Conservation (phyloP, 257 asterid genomes). For the Thymus quinquecostatus region DNA sequence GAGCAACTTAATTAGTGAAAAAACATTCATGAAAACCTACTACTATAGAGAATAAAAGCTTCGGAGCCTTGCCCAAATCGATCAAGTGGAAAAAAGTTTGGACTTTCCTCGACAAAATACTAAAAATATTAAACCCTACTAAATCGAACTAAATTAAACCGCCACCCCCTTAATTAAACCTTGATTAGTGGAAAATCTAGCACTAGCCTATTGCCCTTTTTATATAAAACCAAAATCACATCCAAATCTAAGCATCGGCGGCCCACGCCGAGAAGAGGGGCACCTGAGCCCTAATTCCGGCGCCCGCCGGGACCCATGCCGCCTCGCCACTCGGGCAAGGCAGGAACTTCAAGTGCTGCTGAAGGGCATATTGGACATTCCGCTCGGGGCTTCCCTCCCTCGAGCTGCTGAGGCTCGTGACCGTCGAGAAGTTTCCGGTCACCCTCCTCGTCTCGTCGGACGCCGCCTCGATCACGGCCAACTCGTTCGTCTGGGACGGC, state of each 20-base stretch:
- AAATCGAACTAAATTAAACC: constrained; percentile 17
- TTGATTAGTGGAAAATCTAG: constrained; percentile 6
- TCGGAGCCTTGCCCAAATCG: constrained; percentile 32
- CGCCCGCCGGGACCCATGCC: constrained; percentile 58
- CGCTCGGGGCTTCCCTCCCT: constrained; percentile 70
- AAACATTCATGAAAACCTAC: constrained; percentile 35
- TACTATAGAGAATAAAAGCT: constrained; percentile 36
- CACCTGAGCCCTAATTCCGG: constrained; percentile 68
- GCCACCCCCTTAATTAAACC: constrained; percentile 22
- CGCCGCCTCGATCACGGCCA: constrained; percentile 11
- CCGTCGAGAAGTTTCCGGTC: constrained; percentile 43
- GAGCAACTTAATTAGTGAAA: constrained; percentile 22
- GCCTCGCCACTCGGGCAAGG: constrained; percentile 41
- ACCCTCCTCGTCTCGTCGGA: constrained; percentile 36
- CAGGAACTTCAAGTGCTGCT: constrained; percentile 46
- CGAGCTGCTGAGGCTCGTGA: constrained; percentile 62
- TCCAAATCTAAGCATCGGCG: constrained; percentile 63
- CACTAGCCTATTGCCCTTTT: constrained; percentile 21
- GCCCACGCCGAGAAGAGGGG: constrained; percentile 93
- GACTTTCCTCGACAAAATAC: constrained; percentile 27
- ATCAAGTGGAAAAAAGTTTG: constrained; percentile 25
- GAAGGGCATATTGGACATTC: constrained; percentile 38
- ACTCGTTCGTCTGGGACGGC: neutral
- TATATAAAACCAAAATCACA: constrained; percentile 24
- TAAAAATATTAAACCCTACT: constrained; percentile 20